Conservation (phyloP, 208 protist genomes). For the Leishmania aethiopica region DNA sequence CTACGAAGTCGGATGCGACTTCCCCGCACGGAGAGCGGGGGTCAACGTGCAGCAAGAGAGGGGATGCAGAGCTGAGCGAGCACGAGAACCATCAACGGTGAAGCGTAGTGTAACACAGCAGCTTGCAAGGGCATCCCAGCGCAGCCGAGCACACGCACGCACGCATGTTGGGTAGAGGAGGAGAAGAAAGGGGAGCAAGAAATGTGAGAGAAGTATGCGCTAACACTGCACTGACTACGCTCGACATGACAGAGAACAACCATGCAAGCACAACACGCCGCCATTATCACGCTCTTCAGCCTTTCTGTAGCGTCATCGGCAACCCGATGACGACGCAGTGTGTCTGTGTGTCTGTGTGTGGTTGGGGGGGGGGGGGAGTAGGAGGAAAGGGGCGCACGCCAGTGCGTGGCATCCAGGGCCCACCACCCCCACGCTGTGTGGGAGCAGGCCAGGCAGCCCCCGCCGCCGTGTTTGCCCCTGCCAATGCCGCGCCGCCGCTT, state of each 20-base stretch:
- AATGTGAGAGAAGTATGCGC: neutral
- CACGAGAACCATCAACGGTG: neutral
- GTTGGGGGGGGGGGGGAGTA: no score
- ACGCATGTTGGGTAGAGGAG: neutral
- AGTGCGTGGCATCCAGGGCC: no score
- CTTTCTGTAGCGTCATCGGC: neutral
- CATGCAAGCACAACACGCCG: neutral
- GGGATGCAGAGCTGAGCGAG: neutral
- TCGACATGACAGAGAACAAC: neutral
- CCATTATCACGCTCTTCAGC: neutral
- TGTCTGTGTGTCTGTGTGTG: no score
- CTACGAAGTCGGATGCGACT: neutral
- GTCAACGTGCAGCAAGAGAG: neutral
- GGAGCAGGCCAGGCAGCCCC: neutral
- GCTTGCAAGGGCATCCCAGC: neutral
- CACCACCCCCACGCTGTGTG: neutral
- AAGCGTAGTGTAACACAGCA: neutral
- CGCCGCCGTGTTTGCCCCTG: neutral
- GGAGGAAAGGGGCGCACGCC: neutral
- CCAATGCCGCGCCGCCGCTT: neutral
- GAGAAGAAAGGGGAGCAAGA: neutral
- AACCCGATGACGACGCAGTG: neutral
- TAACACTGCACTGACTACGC: neutral
- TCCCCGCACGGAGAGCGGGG: neutral
- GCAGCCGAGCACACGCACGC: no score